These are phyloP conservation scores for Coemansia brasiliensis DNA, from an alignment of 192 early-diverging fungal genomes.

Conservation along the genomic window DNA sequence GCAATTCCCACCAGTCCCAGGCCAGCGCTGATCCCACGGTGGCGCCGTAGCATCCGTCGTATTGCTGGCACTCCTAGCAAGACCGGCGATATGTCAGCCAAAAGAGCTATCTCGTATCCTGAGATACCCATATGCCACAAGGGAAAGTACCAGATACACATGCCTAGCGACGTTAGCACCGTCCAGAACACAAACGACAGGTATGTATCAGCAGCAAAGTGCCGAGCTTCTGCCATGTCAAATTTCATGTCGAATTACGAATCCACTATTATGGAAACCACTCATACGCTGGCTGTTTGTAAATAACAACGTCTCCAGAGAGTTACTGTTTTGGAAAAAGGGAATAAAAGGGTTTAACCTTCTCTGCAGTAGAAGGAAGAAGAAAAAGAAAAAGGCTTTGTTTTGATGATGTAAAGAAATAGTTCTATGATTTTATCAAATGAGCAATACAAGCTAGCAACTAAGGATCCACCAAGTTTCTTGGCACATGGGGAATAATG, in stretches of 20 bases:
- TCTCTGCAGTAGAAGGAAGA: slow-evolving; percentile 4
- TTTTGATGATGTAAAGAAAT: neutral
- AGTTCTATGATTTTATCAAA: too few relatives aligned
- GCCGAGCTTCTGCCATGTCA: slow-evolving; percentile 13
- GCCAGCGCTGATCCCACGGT: slow-evolving; percentile 60
- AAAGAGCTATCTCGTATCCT: slow-evolving; percentile 72
- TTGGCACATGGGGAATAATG: too few relatives aligned
- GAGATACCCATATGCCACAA: slow-evolving; percentile 85
- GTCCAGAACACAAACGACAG: slow-evolving; percentile 81
- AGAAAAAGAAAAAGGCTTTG: slow-evolving; percentile 3
- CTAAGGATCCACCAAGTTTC: too few relatives aligned
- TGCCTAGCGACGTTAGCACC: slow-evolving; percentile 69
- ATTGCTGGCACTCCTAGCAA: slow-evolving; percentile 61
- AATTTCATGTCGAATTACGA: neutral
- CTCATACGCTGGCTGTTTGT: too few relatives aligned
- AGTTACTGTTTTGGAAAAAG: neutral
- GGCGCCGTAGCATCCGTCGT: slow-evolving; percentile 53
- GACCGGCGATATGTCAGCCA: slow-evolving; percentile 60
- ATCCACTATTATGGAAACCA: too few relatives aligned
- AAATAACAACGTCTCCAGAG: neutral
- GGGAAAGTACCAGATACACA: slow-evolving; percentile 80
- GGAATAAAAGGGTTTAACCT: neutral
- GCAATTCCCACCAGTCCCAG: slow-evolving; percentile 64
- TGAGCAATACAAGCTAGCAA: too few relatives aligned
- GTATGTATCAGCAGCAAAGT: slow-evolving; percentile 67